These are phyloP conservation scores for Corynespora cassiicola DNA, from an alignment of 2,329 filamentous ascomycete species.

Conservation along the genomic window DNA sequence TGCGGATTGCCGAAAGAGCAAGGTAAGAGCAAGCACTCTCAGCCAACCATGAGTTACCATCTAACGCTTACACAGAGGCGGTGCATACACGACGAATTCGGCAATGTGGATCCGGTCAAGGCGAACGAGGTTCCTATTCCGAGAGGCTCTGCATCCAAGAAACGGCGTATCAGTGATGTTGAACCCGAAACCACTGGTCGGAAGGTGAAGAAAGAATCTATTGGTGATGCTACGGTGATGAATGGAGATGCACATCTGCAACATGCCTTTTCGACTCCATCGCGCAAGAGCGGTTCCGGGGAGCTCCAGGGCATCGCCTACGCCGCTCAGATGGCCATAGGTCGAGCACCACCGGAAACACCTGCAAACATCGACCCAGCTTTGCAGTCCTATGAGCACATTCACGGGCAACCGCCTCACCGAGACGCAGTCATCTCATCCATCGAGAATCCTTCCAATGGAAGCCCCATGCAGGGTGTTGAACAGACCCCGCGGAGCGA, in stretches of 20 bases:
- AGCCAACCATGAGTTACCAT: too few species aligned
- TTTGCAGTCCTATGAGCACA: constrained; percentile 29
- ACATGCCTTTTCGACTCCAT: constrained; percentile 24
- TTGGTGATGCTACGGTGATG: constrained; percentile 24
- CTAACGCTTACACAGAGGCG: constrained; percentile 59
- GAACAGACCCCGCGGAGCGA: constrained; percentile 16
- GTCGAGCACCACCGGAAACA: constrained; percentile 27
- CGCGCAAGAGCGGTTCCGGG: constrained; percentile 24
- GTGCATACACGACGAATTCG: constrained; percentile 71
- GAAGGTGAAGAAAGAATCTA: constrained; percentile 36
- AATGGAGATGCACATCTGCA: constrained; percentile 30
- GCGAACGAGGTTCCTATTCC: constrained; percentile 67
- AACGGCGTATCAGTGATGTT: constrained; percentile 54
- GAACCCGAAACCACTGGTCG: constrained; percentile 26
- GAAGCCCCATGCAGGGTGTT: constrained; percentile 20
- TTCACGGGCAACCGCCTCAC: too few species aligned
- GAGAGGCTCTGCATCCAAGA: constrained; percentile 62
- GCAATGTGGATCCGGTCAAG: constrained; percentile 69
- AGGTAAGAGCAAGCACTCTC: constrained; percentile 54
- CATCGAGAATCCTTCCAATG: constrained; percentile 36
- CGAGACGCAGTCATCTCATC: constrained; percentile 40
- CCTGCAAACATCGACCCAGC: constrained; percentile 36
- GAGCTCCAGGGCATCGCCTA: constrained; percentile 34
- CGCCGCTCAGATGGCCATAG: constrained; percentile 35
- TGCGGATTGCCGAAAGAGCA: constrained; percentile 71